Conservation (phyloP, 768 basidiomycete genomes). For the Rubroboletus satanas region DNA sequence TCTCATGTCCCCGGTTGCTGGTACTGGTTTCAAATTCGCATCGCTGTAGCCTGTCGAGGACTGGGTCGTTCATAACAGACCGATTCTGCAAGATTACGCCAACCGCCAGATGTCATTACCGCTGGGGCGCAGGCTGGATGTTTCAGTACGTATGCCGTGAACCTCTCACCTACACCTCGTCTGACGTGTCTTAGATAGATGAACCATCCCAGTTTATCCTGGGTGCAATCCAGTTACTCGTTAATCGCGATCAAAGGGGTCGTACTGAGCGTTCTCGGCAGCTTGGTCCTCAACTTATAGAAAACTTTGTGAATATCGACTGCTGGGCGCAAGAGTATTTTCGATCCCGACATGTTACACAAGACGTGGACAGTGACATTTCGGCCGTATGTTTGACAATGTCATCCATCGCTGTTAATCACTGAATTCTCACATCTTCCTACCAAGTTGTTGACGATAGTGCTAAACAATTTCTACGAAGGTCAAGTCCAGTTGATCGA, state of each 20-base stretch:
- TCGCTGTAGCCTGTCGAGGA: conserved; percentile 14
- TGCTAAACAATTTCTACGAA: conserved; percentile 31
- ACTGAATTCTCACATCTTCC: not conserved
- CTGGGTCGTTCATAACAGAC: conserved; percentile 24
- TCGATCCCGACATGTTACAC: conserved; percentile 17
- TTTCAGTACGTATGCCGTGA: conserved; percentile 18
- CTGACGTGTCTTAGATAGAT: conserved; percentile 19
- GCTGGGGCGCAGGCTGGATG: conserved; percentile 21
- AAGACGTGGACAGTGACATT: conserved; percentile 15
- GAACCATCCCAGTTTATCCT: conserved; percentile 24
- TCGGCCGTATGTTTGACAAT: conserved; percentile 15
- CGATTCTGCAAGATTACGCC: conserved; percentile 26
- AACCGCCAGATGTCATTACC: conserved; percentile 26
- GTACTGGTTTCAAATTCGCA: not conserved
- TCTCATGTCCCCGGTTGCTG: not conserved
- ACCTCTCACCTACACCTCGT: not conserved
- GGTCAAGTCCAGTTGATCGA: conserved; percentile 28
- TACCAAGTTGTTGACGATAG: conserved; percentile 26
- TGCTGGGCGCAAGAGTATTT: conserved; percentile 28
- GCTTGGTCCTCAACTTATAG: conserved; percentile 30
- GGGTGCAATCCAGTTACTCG: conserved; percentile 28
- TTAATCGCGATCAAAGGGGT: conserved; percentile 21
- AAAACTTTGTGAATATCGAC: conserved; percentile 29
- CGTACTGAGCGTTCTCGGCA: conserved; percentile 13
- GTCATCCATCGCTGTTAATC: not conserved